Evolutionary conservation across 1,284 basidiomycete genomes (phyloP).

Genomic region (Trichosporon inkin): DNA sequence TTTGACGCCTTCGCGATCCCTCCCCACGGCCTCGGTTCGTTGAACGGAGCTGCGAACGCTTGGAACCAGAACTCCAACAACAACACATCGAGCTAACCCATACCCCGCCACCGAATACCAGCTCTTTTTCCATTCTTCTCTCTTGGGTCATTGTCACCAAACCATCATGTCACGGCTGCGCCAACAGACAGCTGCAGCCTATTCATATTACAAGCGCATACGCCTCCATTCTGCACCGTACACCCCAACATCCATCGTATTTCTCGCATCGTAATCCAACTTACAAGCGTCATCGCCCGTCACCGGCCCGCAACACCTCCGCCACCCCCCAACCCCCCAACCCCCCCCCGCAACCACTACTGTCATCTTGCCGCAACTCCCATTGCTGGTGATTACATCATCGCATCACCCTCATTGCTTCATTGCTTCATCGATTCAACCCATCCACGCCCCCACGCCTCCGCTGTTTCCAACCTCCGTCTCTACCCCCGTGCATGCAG

Average conservation of each 20-base stretch:
- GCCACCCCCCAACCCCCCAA: no score
- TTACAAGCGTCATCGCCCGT: constrained; percentile 10
- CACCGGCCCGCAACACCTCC: not conserved
- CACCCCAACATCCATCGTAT: constrained; percentile 1
- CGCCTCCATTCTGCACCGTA: constrained; percentile 8
- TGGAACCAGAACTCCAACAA: constrained; percentile 26
- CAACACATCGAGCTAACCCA: constrained; percentile 11
- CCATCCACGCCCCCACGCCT: constrained; percentile 4
- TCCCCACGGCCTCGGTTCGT: constrained; percentile 17
- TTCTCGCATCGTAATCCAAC: constrained; percentile 8
- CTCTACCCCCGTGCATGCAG: not conserved
- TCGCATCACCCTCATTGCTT: constrained; percentile 7
- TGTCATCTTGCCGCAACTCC: constrained; percentile 6
- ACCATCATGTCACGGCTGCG: constrained; percentile 7
- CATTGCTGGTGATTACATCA: constrained; percentile 6
- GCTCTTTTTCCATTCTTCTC: not conserved
- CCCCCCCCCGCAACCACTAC: not conserved
- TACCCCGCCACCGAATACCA: constrained; percentile 7
- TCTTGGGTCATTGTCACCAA: constrained; percentile 7
- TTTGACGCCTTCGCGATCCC: constrained; percentile 25
- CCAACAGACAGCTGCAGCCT: constrained; percentile 7
- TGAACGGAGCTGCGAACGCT: constrained; percentile 40
- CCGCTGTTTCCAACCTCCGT: not conserved
- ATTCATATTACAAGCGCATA: constrained; percentile 10
- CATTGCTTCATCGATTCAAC: constrained; percentile 2